Base-by-base conservation (phyloP, 2,329 filamentous ascomycete genomes). In the Neofusicoccum sp. region DNA sequence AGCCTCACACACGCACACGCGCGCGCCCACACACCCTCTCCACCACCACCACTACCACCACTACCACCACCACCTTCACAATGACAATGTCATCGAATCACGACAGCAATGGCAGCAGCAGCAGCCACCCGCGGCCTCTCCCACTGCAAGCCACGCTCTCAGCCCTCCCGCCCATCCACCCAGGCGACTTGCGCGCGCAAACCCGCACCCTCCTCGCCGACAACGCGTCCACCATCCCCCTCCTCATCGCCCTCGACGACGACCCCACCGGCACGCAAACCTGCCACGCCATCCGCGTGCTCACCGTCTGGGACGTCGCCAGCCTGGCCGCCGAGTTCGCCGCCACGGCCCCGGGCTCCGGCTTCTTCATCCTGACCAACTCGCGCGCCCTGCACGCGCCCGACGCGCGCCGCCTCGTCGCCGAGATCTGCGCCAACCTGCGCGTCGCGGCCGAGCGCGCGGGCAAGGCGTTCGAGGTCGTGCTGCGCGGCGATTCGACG, bases 331-430 rank as follows among this genome's bases (percentile, higher is more conserved):
- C 67, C 6, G 80, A 84, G 65, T 80, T 85, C 63, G 68, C 67
- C 3, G 69, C 69, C 33, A 74, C 71, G 5, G 72, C 73, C 2
- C 56, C 65, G 9, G 68, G 68, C 2, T 69, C 70, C 3, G 84
- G 83, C 16, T 86, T 86, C 75, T 86, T 86, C 72, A 84, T 86
- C 63, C 74, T 85, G 5, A 86, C 83, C 34, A 86, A 86, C 67
- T 84, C 82, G 3, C 80, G 84, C 4, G 84, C 84, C 0, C 70
- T 86, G 2, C 81, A 80, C 20, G 78, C 82, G 0, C 67, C 69
- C 0, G 76, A 79, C 44, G 83, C 83, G 0, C 71, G 76, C 14
- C 63, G 66, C 0, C 75, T 86, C 1, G 81, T 84, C 64, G 66
- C 68, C 6, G 77, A 79, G 20, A 84, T 86, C 53, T 84, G 81